Conservation (phyloP, 495 filamentous ascomycete genomes). For the Penicillium nucicola region DNA sequence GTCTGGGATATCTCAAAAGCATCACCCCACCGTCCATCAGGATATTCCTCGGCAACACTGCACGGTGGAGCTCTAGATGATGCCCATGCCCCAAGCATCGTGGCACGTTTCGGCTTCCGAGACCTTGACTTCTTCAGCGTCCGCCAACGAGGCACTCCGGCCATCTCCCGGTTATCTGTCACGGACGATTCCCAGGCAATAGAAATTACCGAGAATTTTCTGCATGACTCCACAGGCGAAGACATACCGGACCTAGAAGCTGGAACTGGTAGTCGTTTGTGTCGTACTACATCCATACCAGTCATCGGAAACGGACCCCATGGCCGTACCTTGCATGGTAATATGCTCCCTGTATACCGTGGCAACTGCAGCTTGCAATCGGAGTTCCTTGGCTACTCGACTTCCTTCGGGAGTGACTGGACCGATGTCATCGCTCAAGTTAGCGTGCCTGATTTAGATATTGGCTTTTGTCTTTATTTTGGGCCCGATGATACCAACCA, state of each 20-base stretch:
- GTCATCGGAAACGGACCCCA: constrained; percentile 50
- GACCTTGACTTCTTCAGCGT: constrained; percentile 56
- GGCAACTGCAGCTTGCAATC: constrained; percentile 31
- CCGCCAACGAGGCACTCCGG: constrained; percentile 54
- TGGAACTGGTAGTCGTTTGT: constrained; percentile 20
- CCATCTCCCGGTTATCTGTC: constrained; percentile 51
- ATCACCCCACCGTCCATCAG: constrained; percentile 52
- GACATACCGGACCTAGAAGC: not conserved
- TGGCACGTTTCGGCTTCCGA: constrained; percentile 52
- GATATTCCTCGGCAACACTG: constrained; percentile 47
- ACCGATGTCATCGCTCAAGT: constrained; percentile 52
- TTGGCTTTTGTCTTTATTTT: constrained; percentile 55
- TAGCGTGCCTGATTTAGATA: constrained; percentile 48
- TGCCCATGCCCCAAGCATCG: constrained; percentile 50
- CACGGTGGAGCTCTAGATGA: constrained; percentile 28
- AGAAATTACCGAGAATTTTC: constrained; percentile 49
- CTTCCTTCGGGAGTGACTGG: constrained; percentile 17
- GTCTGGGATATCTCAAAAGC: constrained; percentile 64
- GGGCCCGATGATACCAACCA: constrained; percentile 14
- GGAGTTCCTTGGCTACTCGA: constrained; percentile 16
- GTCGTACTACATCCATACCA: constrained; percentile 53
- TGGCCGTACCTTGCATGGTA: constrained; percentile 45
- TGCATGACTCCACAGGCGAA: constrained; percentile 39
- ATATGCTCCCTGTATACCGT: constrained; percentile 40
- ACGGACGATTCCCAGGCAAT: constrained; percentile 42